Base-by-base conservation (phyloP, 2,329 filamentous ascomycete genomes). In the Alternaria hordeiaustralica region DNA sequence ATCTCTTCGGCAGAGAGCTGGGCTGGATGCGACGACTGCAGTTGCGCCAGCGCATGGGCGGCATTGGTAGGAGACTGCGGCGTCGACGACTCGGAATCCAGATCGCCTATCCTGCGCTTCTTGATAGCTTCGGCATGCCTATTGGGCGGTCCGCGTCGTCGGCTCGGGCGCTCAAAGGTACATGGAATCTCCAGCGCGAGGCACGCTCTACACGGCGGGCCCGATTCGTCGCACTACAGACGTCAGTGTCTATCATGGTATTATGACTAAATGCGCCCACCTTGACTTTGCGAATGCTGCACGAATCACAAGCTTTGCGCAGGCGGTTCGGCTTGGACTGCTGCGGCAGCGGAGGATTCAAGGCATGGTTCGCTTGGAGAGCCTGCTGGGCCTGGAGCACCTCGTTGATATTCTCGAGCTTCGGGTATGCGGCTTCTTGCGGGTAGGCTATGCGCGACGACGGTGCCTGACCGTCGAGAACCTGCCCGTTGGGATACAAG, bases 51-150 rank as follows among this genome's bases (percentile, higher is more conserved):
- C 30, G 84, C 84, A 60, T 86, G 84, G 33, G 84, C 84, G 45
- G 84, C 84, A 71, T 86, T 82, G 12, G 84, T 86, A 18, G 85
- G 84, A 6, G 85, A 87, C 26, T 84, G 82, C 41, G 82, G 81
- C 15, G 81, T 80, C 6, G 82, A 80, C 21, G 79, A 78, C 21
- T 80, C 81, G 12, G 84, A 80, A 18, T 64, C 82, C 12, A 64
- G 64, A 10, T 82, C 82, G 63, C 83, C 86, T 5, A 88, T 75
- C 46, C 85, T 84, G 58, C 87, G 85, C 71, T 85, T 87, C 81
- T 90, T 91, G 71, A 90, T 86, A 20, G 87, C 87, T 80, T 90
- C 89, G 18, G 88, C 88, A 80, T 90, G 88, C 67, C 86, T 82
- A 71, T 91, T 91, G 30, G 89, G 88, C 36, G 89, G 89, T 6